Percentiles rank a stretch among this genome's conserved stretches.
Evolutionary conservation across 441 rosid genomes (phyloP).

Genomic region (Manihot esculenta): DNA sequence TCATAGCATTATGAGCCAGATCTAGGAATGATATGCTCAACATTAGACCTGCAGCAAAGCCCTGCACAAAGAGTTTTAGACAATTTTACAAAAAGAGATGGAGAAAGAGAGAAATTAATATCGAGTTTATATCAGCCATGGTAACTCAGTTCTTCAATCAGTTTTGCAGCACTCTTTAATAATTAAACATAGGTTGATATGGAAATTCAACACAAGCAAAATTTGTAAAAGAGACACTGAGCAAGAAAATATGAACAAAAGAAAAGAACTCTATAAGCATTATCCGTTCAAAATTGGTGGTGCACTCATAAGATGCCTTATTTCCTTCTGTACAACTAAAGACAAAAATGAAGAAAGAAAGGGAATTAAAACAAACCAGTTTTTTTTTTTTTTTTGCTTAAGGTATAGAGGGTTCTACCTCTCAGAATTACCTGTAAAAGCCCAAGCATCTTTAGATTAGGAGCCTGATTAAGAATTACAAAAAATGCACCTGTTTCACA

Average conservation of each 20-base stretch:
- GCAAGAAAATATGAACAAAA: not conserved
- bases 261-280: not conserved
- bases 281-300: conserved; percentile 1
- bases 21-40: conserved; percentile 96
- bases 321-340: not conserved
- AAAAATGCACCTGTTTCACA: conserved; percentile 75
- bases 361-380: not conserved
- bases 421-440: conserved; percentile 72
- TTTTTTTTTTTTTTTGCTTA: not conserved
- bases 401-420: conserved; percentile 18
- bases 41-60: conserved; percentile 99
- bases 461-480: conserved; percentile 70
- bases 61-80: conserved; percentile 52
- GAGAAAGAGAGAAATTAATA: not conserved
- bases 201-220: not conserved
- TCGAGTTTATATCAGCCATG: not conserved
- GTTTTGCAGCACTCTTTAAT: not conserved
- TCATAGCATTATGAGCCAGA: conserved; percentile 96
- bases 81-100: not conserved
- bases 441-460: conserved; percentile 96
- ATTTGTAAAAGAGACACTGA: not conserved
- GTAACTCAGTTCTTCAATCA: not conserved
- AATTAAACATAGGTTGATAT: not conserved
- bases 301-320: not conserved
- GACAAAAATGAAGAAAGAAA: not conserved